A percentile compares a stretch with the other conserved stretches of the same genome.
These are phyloP conservation scores for Incumbomyces delicatus DNA, from an alignment of 2,329 filamentous ascomycete species.

Conservation along the genomic window DNA sequence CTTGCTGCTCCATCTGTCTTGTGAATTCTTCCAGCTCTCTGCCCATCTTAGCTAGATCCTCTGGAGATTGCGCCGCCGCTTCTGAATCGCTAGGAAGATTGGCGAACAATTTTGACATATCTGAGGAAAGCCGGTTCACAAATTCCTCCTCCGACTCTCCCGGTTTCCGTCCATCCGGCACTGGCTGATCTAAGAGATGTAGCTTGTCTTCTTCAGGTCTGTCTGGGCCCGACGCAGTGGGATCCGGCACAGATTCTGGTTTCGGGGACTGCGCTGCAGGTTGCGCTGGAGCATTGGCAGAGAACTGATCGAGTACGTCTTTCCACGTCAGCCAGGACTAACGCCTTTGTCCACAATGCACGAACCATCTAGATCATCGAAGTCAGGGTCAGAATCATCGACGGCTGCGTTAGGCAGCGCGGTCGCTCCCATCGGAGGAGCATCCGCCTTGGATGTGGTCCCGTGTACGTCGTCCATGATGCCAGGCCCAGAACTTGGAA, in stretches of 20 bases:
- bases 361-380: constrained; percentile 85
- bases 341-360: constrained; percentile 3
- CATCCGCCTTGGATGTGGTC: too few species aligned
- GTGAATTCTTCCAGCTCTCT: constrained; percentile 24
- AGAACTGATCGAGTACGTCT: constrained; percentile 94
- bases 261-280: constrained; percentile 32
- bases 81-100: constrained; percentile 14
- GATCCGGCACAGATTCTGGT: constrained; percentile 21
- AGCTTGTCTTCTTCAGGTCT: constrained; percentile 23
- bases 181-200: constrained; percentile 16
- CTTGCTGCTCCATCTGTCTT: constrained; percentile 24
- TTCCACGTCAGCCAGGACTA: constrained; percentile 4
- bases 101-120: constrained; percentile 20
- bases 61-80: constrained; percentile 13
- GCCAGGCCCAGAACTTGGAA: too few species aligned
- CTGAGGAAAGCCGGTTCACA: constrained; percentile 18
- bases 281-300: constrained; percentile 32
- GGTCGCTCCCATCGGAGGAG: neutral
- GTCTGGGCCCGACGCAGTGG: constrained; percentile 30
- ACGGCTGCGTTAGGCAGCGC: constrained; percentile 25
- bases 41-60: constrained; percentile 19
- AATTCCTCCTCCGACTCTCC: constrained; percentile 21
- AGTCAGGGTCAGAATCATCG: constrained; percentile 76
- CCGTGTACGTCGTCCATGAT: too few species aligned
- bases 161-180: constrained; percentile 23